Base-by-base conservation (phyloP, 2,329 filamentous ascomycete genomes). In the Akanthomyces uredinophilus region DNA sequence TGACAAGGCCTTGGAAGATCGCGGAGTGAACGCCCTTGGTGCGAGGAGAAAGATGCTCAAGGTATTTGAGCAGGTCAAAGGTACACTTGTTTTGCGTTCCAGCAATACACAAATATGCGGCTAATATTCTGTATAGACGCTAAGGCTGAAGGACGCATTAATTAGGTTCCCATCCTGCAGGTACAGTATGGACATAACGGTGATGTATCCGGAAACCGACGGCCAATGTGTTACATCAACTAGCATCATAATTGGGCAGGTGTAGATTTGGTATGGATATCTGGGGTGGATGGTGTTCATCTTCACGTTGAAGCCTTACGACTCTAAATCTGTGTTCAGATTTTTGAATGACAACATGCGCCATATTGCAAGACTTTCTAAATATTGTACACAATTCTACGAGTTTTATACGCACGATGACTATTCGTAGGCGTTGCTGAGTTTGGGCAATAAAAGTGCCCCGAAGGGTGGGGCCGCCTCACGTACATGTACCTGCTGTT, bases 11-110 rank as follows among this genome's bases (percentile, higher is more conserved):
- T 81, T 99, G 66, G 94, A 98, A 77, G 90, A 92, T 29, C 89
- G 92, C 58, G 95, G 95, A 55, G 95, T 99, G 37, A 97, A 96
- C 74, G 95, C 95, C 60, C 84, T 98, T 62, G 95, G 95, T 69
- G 95, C 95, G 20, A 84, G 95, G 68, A 90, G 94, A 73, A 99
- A 99, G 84, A 96, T 99, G 91, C 80, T 99, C 64, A 99, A 99
- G 86, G 95, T 98, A 62, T 98, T 98, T 77, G 95, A 98, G 70
- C 93, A 97, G 80, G 94, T 98, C 71, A 92, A 87, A 77, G 90
- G 86, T 87, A 77, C 66, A 78, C 53, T 47, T 10, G n/a, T 69
- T 47, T 20, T 46, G 18, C 43, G 7, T 41, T 20, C 51, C 11
- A 18, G 10, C 32, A 27, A 18, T 16, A 49, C 54, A 16, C 16